A percentile compares a stretch with the other conserved stretches of the same genome.
Conservation (phyloP, 768 basidiomycete species). For the Fibroporia radiculosa region DNA sequence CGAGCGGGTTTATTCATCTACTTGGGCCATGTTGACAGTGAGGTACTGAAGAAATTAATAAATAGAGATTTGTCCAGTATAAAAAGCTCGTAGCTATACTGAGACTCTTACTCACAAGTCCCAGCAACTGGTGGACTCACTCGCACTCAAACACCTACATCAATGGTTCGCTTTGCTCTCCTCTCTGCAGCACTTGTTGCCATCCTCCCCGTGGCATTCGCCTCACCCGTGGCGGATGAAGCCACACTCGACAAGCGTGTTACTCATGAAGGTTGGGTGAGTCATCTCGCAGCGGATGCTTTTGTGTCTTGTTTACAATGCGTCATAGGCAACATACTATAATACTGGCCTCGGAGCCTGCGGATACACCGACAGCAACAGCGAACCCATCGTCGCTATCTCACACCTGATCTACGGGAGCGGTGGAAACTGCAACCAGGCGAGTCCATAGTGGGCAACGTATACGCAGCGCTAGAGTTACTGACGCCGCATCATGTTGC, state of each 20-base stretch:
- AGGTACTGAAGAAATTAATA: too few species aligned
- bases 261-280: conserved; percentile 16
- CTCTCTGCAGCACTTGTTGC: conserved; percentile 33
- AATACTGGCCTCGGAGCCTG: conserved; percentile 56
- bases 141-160: too few species aligned
- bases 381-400: conserved; percentile 56
- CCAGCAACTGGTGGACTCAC: too few species aligned
- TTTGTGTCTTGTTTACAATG: too few species aligned
- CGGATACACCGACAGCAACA: conserved; percentile 40
- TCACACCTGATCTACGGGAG: conserved; percentile 42
- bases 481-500: not conserved
- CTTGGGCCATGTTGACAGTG: too few species aligned
- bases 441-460: too few species aligned
- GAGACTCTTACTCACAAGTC: not conserved
- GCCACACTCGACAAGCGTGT: conserved; percentile 40
- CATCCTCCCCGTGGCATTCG: conserved; percentile 33
- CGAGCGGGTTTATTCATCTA: too few species aligned
- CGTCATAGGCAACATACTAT: conserved; percentile 58
- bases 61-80: too few species aligned
- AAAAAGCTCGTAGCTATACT: too few species aligned
- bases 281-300: too few species aligned
- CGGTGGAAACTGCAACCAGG: conserved; percentile 46
- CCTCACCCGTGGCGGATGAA: conserved; percentile 37
- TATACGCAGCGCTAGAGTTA: too few species aligned
- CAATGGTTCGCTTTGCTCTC: conserved; percentile 30